These are phyloP conservation scores for Pythium aristosporum DNA, from an alignment of 352 stramenopile species.

Conservation along the genomic window DNA sequence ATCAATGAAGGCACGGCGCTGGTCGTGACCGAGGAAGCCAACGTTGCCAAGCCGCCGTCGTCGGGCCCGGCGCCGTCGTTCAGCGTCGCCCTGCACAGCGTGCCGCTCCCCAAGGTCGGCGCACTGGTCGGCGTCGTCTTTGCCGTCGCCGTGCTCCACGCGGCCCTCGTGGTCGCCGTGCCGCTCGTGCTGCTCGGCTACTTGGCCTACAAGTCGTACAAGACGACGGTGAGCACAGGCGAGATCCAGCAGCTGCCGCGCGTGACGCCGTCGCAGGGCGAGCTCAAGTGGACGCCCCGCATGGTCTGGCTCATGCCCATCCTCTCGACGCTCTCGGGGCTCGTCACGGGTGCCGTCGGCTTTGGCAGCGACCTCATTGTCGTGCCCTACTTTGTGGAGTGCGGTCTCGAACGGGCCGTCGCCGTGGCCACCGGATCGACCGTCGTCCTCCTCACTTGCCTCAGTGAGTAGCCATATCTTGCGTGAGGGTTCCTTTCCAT, in stretches of 20 bases:
- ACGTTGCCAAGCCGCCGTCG: slow-evolving; percentile 9
- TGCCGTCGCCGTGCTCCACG: slow-evolving; percentile 19
- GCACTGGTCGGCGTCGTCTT: slow-evolving; percentile 26
- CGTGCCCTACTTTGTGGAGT: slow-evolving; percentile 15
- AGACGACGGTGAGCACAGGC: slow-evolving; percentile 17
- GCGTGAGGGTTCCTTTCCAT: no score
- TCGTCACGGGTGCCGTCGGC: slow-evolving; percentile 9
- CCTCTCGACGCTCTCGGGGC: slow-evolving; percentile 11
- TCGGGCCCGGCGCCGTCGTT: slow-evolving; percentile 12
- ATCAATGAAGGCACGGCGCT: slow-evolving; percentile 28
- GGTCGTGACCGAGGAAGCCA: not conserved
- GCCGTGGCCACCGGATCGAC: slow-evolving; percentile 15
- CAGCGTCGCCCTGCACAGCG: slow-evolving; percentile 16
- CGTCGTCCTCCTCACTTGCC: slow-evolving; percentile 19
- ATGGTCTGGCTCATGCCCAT: slow-evolving; percentile 11
- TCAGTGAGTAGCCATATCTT: slow-evolving; percentile 7
- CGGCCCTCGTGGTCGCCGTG: slow-evolving; percentile 21
- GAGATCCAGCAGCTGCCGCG: slow-evolving; percentile 26
- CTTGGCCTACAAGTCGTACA: slow-evolving; percentile 28
- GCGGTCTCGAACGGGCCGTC: slow-evolving; percentile 18
- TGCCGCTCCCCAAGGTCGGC: slow-evolving; percentile 21
- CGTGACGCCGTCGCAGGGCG: slow-evolving; percentile 9
- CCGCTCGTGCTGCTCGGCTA: slow-evolving; percentile 25
- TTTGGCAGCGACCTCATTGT: slow-evolving; percentile 26
- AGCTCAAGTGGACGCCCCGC: slow-evolving; percentile 27